These are phyloP conservation scores for Aphanomyces stellatus DNA, from an alignment of 352 stramenopile genomes.

Conservation along the genomic window DNA sequence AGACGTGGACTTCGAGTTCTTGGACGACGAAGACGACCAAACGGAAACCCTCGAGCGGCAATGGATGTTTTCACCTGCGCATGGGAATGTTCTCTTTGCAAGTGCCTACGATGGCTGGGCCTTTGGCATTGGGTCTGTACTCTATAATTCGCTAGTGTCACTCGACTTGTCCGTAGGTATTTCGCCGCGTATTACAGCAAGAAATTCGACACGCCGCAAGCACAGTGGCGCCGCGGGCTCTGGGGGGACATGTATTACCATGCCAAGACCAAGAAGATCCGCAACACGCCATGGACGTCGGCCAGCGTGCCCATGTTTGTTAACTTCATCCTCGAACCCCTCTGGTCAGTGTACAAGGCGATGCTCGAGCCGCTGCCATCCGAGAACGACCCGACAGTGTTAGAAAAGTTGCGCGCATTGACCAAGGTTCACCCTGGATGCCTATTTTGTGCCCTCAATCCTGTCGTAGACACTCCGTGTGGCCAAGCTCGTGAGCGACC, in stretches of 20 bases:
- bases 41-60: conserved; percentile 57
- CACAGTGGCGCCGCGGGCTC: conserved; percentile 63
- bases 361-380: conserved; percentile 27
- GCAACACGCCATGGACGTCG: conserved; percentile 59
- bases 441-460: conserved; percentile 9
- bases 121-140: conserved; percentile 62
- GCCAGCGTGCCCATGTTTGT: conserved; percentile 87
- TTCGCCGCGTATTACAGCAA: conserved; percentile 69
- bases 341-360: conserved; percentile 84
- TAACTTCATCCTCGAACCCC: conserved; percentile 84
- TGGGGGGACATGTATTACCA: conserved; percentile 92
- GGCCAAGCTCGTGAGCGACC: conserved; percentile 51
- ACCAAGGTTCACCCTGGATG: conserved; percentile 24
- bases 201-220: conserved; percentile 55
- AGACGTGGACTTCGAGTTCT: conserved; percentile 1
- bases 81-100: conserved; percentile 91
- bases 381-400: conserved; percentile 22
- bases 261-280: conserved; percentile 85
- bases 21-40: conserved; percentile 48
- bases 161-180: conserved; percentile 16
- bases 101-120: conserved; percentile 89
- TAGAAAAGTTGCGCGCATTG: conserved; percentile 44
- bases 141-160: neutral
- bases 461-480: conserved; percentile 42
- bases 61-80: conserved; percentile 75